These are phyloP conservation scores for Diplodia seriata DNA, from an alignment of 2,329 filamentous ascomycete species.

Conservation along the genomic window DNA sequence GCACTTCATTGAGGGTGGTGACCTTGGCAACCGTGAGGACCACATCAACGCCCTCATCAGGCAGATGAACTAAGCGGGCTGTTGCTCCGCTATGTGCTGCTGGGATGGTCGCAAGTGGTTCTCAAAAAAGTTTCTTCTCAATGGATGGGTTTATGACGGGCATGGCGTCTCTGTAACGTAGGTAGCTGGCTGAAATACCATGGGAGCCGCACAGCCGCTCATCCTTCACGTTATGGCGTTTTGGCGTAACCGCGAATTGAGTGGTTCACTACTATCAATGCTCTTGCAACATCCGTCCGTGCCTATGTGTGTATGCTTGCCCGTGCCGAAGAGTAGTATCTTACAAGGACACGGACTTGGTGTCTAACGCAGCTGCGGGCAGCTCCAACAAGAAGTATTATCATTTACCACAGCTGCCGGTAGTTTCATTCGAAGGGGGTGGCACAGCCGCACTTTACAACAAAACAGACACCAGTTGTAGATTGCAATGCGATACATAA, in stretches of 20 bases:
- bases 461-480: no score
- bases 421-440: no score
- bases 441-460: no score
- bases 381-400: no score
- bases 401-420: no score
- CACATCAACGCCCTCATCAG: slow-evolving; percentile 95
- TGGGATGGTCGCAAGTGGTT: slow-evolving; percentile 21
- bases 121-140: slow-evolving; percentile 30
- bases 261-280: slow-evolving; percentile 19
- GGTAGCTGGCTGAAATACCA: slow-evolving; percentile 35
- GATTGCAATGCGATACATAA: no score
- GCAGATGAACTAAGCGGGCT: slow-evolving; percentile 86
- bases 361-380: background rate
- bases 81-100: slow-evolving; percentile 26
- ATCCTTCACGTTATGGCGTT: slow-evolving; percentile 31
- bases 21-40: slow-evolving; percentile 98
- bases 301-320: background rate
- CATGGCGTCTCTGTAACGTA: slow-evolving; percentile 33
- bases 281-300: background rate
- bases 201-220: slow-evolving; percentile 33
- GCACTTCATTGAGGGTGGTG: slow-evolving; percentile 98
- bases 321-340: background rate
- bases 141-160: slow-evolving; percentile 34
- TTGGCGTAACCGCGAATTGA: slow-evolving; percentile 31
- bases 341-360: background rate